phyloP scores from a whole-genome alignment of 108 stramenopile species.

The Asterionellopsis glacialis region DNA sequence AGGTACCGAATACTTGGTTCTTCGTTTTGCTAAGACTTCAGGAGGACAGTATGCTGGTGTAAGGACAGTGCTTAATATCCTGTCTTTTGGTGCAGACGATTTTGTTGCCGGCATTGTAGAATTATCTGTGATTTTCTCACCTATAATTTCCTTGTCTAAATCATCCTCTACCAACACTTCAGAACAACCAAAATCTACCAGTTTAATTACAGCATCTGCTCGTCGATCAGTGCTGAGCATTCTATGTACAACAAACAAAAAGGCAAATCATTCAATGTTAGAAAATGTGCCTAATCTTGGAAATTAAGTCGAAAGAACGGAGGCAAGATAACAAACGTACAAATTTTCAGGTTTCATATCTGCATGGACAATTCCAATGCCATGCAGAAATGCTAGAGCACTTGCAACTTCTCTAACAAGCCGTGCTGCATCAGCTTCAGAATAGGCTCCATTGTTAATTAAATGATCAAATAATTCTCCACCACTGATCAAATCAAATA shows the following conservation, averaged over 20 bases:
- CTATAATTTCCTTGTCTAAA: slow-evolving; percentile 9
- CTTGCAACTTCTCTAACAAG: slow-evolving; percentile 69
- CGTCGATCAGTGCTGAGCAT: slow-evolving; percentile 59
- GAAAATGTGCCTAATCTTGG: too few species aligned
- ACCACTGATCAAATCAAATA: slow-evolving; percentile 76
- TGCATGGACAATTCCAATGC: slow-evolving; percentile 76
- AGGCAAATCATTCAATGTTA: too few species aligned
- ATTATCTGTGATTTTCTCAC: slow-evolving; percentile 4
- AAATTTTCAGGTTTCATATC: slow-evolving; percentile 87
- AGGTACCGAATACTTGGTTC: not conserved
- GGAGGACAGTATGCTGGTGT: slow-evolving; percentile 82
- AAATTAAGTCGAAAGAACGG: too few species aligned
- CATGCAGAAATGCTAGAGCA: slow-evolving; percentile 75
- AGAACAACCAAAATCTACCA: slow-evolving; percentile 58
- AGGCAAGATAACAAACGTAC: too few species aligned
- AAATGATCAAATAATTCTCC: slow-evolving; percentile 89
- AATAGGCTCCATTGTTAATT: slow-evolving; percentile 77
- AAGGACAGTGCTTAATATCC: not conserved
- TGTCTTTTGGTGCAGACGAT: not conserved
- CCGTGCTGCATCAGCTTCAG: slow-evolving; percentile 75
- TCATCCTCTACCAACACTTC: slow-evolving; percentile 9
- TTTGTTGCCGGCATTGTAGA: slow-evolving; percentile 1
- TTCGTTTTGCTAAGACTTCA: slow-evolving; percentile 37
- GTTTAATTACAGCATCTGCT: slow-evolving; percentile 57
- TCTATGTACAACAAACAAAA: too few species aligned